Evolutionary conservation across 768 basidiomycete species (phyloP).

Genomic region (Tulasnella calospora): DNA sequence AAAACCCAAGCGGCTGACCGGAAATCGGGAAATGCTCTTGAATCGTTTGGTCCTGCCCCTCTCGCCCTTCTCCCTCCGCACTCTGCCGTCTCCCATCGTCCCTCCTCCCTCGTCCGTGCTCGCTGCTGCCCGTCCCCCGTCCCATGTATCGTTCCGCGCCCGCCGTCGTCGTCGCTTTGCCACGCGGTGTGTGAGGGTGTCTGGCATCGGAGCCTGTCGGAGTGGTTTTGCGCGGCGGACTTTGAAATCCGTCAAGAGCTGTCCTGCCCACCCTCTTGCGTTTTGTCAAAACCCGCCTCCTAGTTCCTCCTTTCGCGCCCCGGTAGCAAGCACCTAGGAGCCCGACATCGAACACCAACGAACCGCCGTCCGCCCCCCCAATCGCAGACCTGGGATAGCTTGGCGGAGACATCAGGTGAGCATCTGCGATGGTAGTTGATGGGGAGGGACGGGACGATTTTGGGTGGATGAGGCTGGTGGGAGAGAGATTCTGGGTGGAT

Average conservation of each 20-base stretch:
- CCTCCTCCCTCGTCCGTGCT: constrained; percentile 1
- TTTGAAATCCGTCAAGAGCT: constrained; percentile 4
- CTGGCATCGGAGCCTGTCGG: constrained; percentile 5
- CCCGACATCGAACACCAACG: too few species aligned
- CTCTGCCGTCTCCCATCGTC: constrained; percentile 9
- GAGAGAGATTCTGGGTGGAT: not conserved
- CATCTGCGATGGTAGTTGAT: not conserved
- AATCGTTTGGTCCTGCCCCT: constrained; percentile 8
- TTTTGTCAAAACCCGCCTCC: constrained; percentile 6
- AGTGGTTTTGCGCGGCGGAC: not conserved
- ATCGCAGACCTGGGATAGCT: not conserved
- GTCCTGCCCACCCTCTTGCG: not conserved
- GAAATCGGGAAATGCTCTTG: constrained; percentile 10
- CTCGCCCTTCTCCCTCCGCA: constrained; percentile 6
- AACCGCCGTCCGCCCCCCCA: not conserved
- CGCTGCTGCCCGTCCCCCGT: constrained; percentile 1
- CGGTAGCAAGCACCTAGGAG: not conserved
- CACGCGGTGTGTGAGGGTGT: not conserved
- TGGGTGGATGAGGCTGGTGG: not conserved
- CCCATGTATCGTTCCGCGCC: not conserved
- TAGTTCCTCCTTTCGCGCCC: not conserved
- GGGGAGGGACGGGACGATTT: not conserved
- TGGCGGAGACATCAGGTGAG: constrained; percentile 8
- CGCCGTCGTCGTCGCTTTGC: not conserved
- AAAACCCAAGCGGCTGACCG: not conserved